Conservation (phyloP, 2,329 filamentous ascomycete species). For the Juglanconis sp. region DNA sequence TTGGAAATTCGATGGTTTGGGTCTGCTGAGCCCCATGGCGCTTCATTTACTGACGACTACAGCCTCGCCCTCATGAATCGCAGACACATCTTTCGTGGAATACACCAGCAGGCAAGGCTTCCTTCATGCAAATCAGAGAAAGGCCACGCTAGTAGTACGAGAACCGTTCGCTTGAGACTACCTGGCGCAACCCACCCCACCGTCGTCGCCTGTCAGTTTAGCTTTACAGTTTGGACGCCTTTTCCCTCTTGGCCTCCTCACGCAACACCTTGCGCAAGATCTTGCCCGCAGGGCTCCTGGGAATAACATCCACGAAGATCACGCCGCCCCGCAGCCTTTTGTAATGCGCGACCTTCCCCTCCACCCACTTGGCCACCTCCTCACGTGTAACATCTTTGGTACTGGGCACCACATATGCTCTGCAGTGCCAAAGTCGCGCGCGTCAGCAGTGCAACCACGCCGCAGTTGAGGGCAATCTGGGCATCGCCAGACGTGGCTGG, state of each 20-base stretch:
- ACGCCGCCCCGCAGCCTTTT: slow-evolving; percentile 36
- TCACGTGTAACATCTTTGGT: slow-evolving; percentile 19
- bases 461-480: background rate
- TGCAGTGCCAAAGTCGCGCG: background rate
- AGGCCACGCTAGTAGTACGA: background rate
- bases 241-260: slow-evolving; percentile 36
- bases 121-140: too few species aligned
- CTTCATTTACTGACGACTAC: background rate
- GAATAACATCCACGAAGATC: slow-evolving; percentile 52
- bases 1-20: background rate
- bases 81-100: background rate
- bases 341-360: slow-evolving; percentile 23
- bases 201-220: background rate
- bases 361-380: slow-evolving; percentile 25
- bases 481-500: background rate
- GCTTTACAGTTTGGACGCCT: slow-evolving; percentile 22
- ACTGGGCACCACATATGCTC: slow-evolving; percentile 24
- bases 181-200: background rate
- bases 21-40: background rate
- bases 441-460: slow-evolving; percentile 2
- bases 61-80: background rate
- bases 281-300: slow-evolving; percentile 64
- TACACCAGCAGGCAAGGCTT: too few species aligned
- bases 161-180: background rate
- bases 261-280: slow-evolving; percentile 57